These are phyloP conservation scores for Ophidiomyces ophidiicola DNA, from an alignment of 2,329 filamentous ascomycete genomes.

Conservation along the genomic window DNA sequence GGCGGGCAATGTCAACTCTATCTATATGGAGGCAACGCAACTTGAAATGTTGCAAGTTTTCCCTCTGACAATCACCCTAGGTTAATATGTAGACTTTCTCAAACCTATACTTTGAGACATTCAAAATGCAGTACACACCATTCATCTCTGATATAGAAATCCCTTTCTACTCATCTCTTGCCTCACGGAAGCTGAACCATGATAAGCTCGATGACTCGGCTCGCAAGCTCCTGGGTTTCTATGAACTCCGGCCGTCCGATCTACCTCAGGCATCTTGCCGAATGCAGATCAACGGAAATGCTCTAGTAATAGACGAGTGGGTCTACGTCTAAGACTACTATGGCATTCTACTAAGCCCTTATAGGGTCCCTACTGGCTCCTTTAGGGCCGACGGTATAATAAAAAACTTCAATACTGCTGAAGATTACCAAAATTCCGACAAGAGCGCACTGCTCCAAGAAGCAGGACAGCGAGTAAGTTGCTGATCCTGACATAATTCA, in stretches of 20 bases:
- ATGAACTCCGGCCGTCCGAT: constrained; percentile 65
- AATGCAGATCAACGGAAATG: constrained; percentile 82
- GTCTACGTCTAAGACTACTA: constrained; percentile 22
- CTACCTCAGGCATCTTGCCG: constrained; percentile 64
- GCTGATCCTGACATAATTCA: background rate
- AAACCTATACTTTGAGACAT: background rate
- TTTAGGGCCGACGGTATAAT: constrained; percentile 86
- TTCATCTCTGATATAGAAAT: constrained; percentile 92
- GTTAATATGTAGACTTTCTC: too few relatives aligned
- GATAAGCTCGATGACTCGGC: constrained; percentile 94
- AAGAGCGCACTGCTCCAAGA: constrained; percentile 65
- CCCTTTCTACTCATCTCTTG: constrained; percentile 88
- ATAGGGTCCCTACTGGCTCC: constrained; percentile 54
- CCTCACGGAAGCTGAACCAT: constrained; percentile 86
- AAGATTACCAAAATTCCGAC: constrained; percentile 78
- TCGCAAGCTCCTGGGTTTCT: constrained; percentile 72
- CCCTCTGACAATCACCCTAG: too few relatives aligned
- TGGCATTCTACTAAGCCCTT: background rate
- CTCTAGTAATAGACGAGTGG: constrained; percentile 71
- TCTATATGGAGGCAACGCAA: too few relatives aligned
- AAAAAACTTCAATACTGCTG: constrained; percentile 90
- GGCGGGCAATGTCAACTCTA: too few relatives aligned
- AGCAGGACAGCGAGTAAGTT: constrained; percentile 60
- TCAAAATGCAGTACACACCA: constrained; percentile 61
- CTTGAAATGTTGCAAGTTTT: too few relatives aligned